These are phyloP conservation scores for Macrophomina phaseolina DNA, from an alignment of 2,329 filamentous ascomycete species.

Conservation along the genomic window DNA sequence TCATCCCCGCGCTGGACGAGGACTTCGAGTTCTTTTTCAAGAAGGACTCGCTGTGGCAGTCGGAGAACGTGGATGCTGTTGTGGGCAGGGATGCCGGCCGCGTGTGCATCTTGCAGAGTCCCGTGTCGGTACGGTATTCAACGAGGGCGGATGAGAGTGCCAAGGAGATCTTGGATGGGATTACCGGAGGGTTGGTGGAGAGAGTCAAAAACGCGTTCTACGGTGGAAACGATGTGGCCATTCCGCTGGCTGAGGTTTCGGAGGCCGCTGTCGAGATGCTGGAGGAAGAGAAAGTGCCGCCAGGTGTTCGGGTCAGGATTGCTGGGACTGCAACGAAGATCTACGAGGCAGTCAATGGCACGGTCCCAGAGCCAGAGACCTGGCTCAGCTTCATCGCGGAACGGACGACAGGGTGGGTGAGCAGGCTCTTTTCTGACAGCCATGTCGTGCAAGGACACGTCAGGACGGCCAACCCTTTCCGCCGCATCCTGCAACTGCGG, in stretches of 20 bases:
- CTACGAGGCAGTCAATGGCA: neutral
- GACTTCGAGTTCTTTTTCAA: slow-evolving; percentile 49
- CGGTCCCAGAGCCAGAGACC: neutral
- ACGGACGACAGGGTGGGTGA: neutral
- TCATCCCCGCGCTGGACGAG: slow-evolving; percentile 44
- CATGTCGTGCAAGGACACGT: neutral
- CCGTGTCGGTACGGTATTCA: slow-evolving; percentile 39
- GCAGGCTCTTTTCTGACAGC: neutral
- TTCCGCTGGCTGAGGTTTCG: neutral
- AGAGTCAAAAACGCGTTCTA: neutral
- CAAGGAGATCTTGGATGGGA: slow-evolving; percentile 30
- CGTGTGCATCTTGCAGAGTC: slow-evolving; percentile 45
- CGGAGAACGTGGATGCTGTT: slow-evolving; percentile 46
- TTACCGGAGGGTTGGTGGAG: slow-evolving; percentile 28
- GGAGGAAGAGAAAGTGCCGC: neutral
- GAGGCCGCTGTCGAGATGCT: neutral
- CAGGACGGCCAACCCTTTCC: neutral
- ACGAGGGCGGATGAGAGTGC: slow-evolving; percentile 6
- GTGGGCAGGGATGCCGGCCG: slow-evolving; percentile 42
- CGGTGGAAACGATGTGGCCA: neutral
- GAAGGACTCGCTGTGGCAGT: slow-evolving; percentile 50
- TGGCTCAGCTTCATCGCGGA: neutral
- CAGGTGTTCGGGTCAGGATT: neutral
- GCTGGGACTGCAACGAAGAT: neutral
- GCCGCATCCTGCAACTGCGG: neutral